Base-by-base conservation (phyloP, 768 basidiomycete genomes). In the Artomyces pyxidatus region DNA sequence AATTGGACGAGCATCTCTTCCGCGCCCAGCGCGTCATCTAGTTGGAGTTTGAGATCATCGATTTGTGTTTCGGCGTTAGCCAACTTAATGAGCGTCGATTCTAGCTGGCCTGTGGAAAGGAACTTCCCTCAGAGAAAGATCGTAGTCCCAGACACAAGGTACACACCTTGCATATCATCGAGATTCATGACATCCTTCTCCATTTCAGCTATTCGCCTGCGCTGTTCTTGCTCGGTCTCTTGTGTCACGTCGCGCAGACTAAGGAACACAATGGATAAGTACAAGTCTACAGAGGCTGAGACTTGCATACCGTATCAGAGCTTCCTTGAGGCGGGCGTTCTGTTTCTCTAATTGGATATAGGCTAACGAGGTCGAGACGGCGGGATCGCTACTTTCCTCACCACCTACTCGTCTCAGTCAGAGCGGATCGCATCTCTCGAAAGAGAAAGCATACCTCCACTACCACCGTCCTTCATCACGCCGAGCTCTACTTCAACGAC, bases 1-100 rank as follows among this genome's bases (percentile, higher is more conserved):
- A 99, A 74, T 59, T 90, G 86, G 19, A 96, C 91, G 12, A 98
- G 78, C 78, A 99, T 87, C 52, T 99, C 96, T 64, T 98, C 95
- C 0, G 93, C 93, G 14, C 89, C 91, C 1, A 95, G 72, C 0
- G 96, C 91, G 64, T 94, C 93, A 59, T 99, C 96, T 2, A 98
- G 79, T 63, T 98, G 95, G 10, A 81, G 59, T 64, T 98, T 97
- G 52, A 99, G 79, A 50, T 95, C 90, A 53, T 95, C 95, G 26
- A 98, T 84, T 57, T 95, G 90, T 5, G 77, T 75, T 59, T 97
- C 94, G 3, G 96, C 91, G 58, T 91, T 90, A 29, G 85, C 71
- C 4, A 97, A 76, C 59, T 88, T 89, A 55, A 85, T 81, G 22
- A 88, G 70, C 1, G 85, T 72, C 30, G 83, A 74, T 54, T 94